Percentiles rank a stretch among this genome's conserved stretches.
Evolutionary conservation across 345 rosid species (phyloP).

Genomic region (Euphorbia tirucalli): DNA sequence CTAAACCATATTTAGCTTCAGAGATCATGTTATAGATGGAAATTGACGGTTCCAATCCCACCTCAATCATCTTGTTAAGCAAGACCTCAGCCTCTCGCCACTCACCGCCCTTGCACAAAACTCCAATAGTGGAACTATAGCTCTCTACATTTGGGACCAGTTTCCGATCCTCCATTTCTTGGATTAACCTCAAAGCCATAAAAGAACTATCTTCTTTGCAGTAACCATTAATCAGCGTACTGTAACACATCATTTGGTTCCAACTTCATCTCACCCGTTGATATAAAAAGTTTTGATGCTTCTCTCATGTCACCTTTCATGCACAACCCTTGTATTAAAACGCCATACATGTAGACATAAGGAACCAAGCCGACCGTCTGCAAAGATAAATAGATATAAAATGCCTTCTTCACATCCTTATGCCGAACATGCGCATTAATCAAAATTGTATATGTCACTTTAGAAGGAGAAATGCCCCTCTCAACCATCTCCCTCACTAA

Average conservation of each 20-base stretch:
- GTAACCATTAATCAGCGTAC: slow-evolving; percentile 71
- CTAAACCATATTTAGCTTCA: slow-evolving; percentile 31
- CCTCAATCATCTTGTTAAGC: slow-evolving; percentile 47
- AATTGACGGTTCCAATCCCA: slow-evolving; percentile 46
- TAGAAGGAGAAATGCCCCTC: slow-evolving; percentile 63
- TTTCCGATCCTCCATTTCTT: slow-evolving; percentile 55
- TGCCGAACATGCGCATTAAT: slow-evolving; percentile 48
- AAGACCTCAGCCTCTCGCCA: slow-evolving; percentile 59
- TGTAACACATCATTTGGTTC: slow-evolving; percentile 63
- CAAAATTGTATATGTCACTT: slow-evolving; percentile 64
- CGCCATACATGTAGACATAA: slow-evolving; percentile 57
- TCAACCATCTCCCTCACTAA: slow-evolving; percentile 77
- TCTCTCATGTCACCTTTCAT: slow-evolving; percentile 65
- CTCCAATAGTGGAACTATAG: slow-evolving; percentile 49
- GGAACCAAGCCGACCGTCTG: slow-evolving; percentile 56
- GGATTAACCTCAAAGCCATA: slow-evolving; percentile 56
- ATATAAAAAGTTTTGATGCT: slow-evolving; percentile 53
- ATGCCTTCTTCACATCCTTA: slow-evolving; percentile 58
- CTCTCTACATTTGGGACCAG: slow-evolving; percentile 65
- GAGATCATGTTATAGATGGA: slow-evolving; percentile 43
- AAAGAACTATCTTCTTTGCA: slow-evolving; percentile 67
- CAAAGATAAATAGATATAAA: slow-evolving; percentile 49
- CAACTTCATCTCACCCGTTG: slow-evolving; percentile 44
- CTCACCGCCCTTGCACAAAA: slow-evolving; percentile 63
- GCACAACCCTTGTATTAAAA: slow-evolving; percentile 67